These are phyloP conservation scores for Pyrenophora tritici-repentis DNA, from an alignment of 2,329 filamentous ascomycete species.

Conservation along the genomic window DNA sequence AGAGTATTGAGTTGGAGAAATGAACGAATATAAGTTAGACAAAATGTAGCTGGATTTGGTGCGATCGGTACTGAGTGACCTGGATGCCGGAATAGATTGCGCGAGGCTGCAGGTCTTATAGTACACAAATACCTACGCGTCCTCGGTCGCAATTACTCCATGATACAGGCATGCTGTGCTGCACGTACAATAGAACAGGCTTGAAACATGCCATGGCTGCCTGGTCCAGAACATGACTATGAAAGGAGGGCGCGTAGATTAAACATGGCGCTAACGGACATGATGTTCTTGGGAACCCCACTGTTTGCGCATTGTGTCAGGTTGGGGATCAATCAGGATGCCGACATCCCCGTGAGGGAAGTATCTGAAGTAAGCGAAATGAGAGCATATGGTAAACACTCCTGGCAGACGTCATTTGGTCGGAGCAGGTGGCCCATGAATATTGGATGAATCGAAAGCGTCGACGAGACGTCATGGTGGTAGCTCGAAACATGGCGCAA, in stretches of 20 bases:
- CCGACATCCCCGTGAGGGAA: conserved; percentile 3
- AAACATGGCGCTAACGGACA: conserved; percentile 34
- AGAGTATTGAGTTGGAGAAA: conserved; percentile 4
- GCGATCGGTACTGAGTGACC: conserved; percentile 22
- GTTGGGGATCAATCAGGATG: conserved; percentile 2
- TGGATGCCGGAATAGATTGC: conserved; percentile 28
- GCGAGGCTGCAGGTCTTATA: conserved; percentile 21
- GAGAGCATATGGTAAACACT: neutral
- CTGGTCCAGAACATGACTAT: conserved; percentile 31
- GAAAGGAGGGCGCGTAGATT: conserved; percentile 37
- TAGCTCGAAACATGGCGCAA: conserved; percentile 17
- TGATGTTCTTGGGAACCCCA: conserved; percentile 13
- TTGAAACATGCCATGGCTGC: conserved; percentile 27
- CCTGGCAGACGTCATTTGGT: neutral
- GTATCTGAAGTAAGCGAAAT: conserved; percentile 4
- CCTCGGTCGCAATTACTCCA: conserved; percentile 23
- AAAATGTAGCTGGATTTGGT: conserved; percentile 17
- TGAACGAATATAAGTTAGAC: conserved; percentile 19
- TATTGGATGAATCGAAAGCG: neutral
- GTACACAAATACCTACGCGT: conserved; percentile 7
- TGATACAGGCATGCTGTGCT: conserved; percentile 15
- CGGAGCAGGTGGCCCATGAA: neutral
- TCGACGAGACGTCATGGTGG: neutral
- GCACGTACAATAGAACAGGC: conserved; percentile 11
- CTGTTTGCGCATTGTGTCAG: conserved; percentile 12